Percentiles rank a stretch among this genome's conserved stretches.
Evolutionary conservation across 805 yeast species (phyloP).

Genomic region (Cyberlindnera galapagoensis): DNA sequence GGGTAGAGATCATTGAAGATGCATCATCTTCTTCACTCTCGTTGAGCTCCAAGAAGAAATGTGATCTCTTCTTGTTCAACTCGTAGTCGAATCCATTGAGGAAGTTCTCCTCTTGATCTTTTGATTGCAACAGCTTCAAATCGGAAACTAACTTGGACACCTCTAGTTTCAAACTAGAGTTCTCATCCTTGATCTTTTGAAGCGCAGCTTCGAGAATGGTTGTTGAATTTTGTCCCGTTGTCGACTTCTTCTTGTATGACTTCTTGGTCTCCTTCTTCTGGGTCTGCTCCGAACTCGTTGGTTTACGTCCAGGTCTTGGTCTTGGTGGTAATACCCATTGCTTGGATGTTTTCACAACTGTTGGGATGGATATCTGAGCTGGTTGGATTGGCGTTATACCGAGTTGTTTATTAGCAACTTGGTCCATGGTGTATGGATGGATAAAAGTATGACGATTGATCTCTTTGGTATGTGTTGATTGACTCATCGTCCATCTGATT

Average conservation of each 20-base stretch:
- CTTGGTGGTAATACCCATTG: conserved; percentile 84
- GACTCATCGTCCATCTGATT: too few species aligned
- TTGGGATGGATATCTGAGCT: conserved; percentile 13
- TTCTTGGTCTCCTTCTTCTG: conserved; percentile 31
- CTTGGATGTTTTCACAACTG: conserved; percentile 52
- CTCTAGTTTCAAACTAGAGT: conserved; percentile 36
- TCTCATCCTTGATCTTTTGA: conserved; percentile 38
- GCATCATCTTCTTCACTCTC: conserved; percentile 21
- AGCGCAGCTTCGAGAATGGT: conserved; percentile 34
- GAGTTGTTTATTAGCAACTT: too few species aligned
- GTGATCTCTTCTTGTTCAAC: conserved; percentile 19
- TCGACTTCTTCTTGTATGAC: conserved; percentile 12
- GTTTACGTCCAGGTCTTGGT: conserved; percentile 68
- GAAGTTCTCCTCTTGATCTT: neutral
- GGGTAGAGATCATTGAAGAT: conserved; percentile 21
- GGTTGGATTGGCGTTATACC: conserved; percentile 14
- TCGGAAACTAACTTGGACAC: conserved; percentile 39
- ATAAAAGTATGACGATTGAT: conserved; percentile 3
- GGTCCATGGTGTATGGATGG: too few species aligned
- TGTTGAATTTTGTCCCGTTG: conserved; percentile 3
- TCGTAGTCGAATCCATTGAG: too few species aligned
- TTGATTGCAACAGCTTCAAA: conserved; percentile 28
- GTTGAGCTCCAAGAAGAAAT: conserved; percentile 12
- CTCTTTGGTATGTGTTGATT: neutral
- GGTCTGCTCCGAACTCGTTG: conserved; percentile 51